These are phyloP conservation scores for Mrakia frigida DNA, from an alignment of 768 basidiomycete species.

Conservation along the genomic window DNA sequence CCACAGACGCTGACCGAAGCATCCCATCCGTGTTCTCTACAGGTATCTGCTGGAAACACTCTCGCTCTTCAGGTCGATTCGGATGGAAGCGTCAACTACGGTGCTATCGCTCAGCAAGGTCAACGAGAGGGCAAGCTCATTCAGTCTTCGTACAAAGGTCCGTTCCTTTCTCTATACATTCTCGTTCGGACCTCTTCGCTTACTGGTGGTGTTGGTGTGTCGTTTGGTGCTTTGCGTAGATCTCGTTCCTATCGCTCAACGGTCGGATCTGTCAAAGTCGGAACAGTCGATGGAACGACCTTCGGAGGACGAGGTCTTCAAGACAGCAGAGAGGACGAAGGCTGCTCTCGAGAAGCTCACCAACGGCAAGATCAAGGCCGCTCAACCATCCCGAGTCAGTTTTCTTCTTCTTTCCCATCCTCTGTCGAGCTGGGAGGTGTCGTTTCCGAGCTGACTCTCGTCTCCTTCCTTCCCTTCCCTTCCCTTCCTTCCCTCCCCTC, in stretches of 20 bases:
- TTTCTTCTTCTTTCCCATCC: not conserved
- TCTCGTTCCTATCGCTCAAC: slow-evolving; percentile 81
- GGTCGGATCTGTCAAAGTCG: slow-evolving; percentile 76
- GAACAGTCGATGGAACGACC: slow-evolving; percentile 81
- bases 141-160: slow-evolving; percentile 85
- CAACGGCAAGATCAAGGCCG: slow-evolving; percentile 94
- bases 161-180: slow-evolving; percentile 23
- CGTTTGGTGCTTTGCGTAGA: slow-evolving; percentile 47
- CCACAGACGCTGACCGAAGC: not conserved
- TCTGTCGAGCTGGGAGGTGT: not conserved
- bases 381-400: slow-evolving; percentile 71
- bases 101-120: slow-evolving; percentile 93
- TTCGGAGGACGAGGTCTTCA: slow-evolving; percentile 83
- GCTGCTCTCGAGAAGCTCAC: slow-evolving; percentile 89
- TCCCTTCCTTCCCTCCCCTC: not conserved
- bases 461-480: not conserved
- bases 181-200: not conserved
- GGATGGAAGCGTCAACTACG: slow-evolving; percentile 94
- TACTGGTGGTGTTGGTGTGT: not conserved
- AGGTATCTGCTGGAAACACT: slow-evolving; percentile 90
- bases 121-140: slow-evolving; percentile 78
- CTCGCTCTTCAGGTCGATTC: slow-evolving; percentile 93
- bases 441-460: slow-evolving; percentile 9
- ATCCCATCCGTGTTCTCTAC: not conserved
- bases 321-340: slow-evolving; percentile 84